Evolutionary conservation across 768 basidiomycete species (phyloP), one percentile per base, ranked within the genome.

Genomic region (Auricularia cornea): DNA sequence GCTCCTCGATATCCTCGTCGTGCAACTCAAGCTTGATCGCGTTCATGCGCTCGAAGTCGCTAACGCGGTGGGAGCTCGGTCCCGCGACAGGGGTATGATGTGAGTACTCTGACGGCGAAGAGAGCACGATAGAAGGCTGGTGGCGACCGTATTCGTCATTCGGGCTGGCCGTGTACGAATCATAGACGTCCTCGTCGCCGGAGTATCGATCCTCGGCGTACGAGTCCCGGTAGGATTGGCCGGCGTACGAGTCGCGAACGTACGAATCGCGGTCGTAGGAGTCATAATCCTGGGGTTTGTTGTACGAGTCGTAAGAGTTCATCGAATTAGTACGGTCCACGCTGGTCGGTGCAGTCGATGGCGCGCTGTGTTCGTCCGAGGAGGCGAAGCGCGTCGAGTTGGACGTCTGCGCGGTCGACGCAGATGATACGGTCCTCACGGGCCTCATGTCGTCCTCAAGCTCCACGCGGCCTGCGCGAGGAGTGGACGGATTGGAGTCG

Each of bases 1-100:
- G 28, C 26, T 57, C 54, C 8, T 57, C 54, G 28, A 29, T 4
- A n/a, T 65, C 64, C 18, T 63, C 62, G 32, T 59, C 62, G 29
- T 63, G 62, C 32, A 63, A 30, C 32, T 59, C 56, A 26, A 63
- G 38, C 57, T 63, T 63, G 44, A 63, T 63, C 10, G 62, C 57
- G 26, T 56, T 59, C 56, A 63, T 63, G 28, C 54, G 54, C 35
- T 59, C 35, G 38, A 59, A 63, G n/a, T 62, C 62, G 38, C 59
- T 59, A 26, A 35, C 51, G 31, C 62, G 54, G 38, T 54, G 57
- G 5, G 62, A 23, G 56, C 62, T 63, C 4, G 29, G 54, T n/a
- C 35, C 62, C 12, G 56, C 56, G n/a, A 23, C 57, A 56, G 52
- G 31, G 6, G 57, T 28, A 41, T 57, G 26, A 14, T 16, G 54